Percentiles rank a stretch among this genome's conserved stretches.
These are phyloP conservation scores for Arxiozyma bovina DNA, from an alignment of 1,139 yeast genomes.

Conservation along the genomic window DNA sequence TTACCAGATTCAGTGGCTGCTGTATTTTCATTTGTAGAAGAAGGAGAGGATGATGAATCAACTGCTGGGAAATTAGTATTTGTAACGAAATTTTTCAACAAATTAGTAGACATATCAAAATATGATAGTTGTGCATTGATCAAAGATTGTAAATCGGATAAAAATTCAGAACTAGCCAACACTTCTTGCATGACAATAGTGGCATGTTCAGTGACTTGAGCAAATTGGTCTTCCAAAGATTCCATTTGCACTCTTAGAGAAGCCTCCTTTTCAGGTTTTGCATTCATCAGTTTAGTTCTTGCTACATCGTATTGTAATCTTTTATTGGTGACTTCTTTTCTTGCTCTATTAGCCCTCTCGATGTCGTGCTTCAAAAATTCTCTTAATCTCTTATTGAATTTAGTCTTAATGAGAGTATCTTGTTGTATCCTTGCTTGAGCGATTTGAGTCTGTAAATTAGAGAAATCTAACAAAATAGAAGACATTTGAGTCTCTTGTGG, in stretches of 20 bases:
- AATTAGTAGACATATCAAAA: conserved; percentile 68
- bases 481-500: conserved; percentile 36
- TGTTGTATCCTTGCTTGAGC: conserved; percentile 82
- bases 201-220: conserved; percentile 85
- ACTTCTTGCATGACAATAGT: conserved; percentile 78
- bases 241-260: conserved; percentile 72
- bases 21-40: background rate
- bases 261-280: conserved; percentile 68
- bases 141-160: conserved; percentile 60
- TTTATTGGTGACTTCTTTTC: conserved; percentile 70
- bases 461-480: conserved; percentile 42
- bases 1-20: background rate
- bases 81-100: conserved; percentile 51
- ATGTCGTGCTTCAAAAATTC: conserved; percentile 58
- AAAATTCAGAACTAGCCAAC: conserved; percentile 63
- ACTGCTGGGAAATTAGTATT: conserved; percentile 3
- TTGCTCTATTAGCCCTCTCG: conserved; percentile 59
- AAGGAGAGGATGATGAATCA: conserved; percentile 1
- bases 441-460: conserved; percentile 53
- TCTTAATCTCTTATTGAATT: conserved; percentile 61
- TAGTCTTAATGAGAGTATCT: conserved; percentile 61
- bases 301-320: conserved; percentile 76
- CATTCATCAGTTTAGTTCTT: conserved; percentile 56
- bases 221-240: conserved; percentile 82
- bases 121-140: conserved; percentile 75